These are phyloP conservation scores for Neocatenulostroma microsporum DNA, from an alignment of 2,329 filamentous ascomycete genomes.

Conservation along the genomic window DNA sequence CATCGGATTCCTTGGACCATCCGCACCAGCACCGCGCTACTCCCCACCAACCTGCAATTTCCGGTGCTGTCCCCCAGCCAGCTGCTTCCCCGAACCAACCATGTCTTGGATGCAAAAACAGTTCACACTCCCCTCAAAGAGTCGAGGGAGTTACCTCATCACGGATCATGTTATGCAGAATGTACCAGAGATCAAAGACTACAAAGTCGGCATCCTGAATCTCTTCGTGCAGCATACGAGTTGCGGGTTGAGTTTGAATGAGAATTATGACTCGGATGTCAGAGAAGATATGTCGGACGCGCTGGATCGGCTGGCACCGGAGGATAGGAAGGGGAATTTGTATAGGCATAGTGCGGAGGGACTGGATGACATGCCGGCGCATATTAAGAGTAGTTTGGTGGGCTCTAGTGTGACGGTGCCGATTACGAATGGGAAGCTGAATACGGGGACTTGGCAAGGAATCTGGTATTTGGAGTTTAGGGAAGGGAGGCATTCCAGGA, in stretches of 20 bases:
- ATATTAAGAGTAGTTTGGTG: constrained; percentile 85
- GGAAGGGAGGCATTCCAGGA: constrained; percentile 63
- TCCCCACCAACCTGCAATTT: constrained; percentile 18
- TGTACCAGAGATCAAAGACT: constrained; percentile 71
- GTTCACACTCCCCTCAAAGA: constrained; percentile 66
- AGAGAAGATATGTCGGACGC: constrained; percentile 82
- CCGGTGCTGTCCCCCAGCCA: constrained; percentile 28
- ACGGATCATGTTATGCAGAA: constrained; percentile 64
- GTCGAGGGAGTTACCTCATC: constrained; percentile 81
- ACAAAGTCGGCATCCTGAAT: constrained; percentile 79
- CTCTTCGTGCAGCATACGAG: constrained; percentile 94
- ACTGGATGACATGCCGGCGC: constrained; percentile 90
- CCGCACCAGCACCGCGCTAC: too few relatives aligned
- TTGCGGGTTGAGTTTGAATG: constrained; percentile 83
- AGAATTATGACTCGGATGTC: constrained; percentile 86
- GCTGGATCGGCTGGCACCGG: constrained; percentile 79
- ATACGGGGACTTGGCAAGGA: constrained; percentile 69
- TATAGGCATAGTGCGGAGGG: constrained; percentile 88
- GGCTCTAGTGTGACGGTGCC: constrained; percentile 87
- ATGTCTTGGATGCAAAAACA: constrained; percentile 76
- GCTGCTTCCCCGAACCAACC: constrained; percentile 16
- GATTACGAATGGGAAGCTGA: constrained; percentile 75
- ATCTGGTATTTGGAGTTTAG: constrained; percentile 96
- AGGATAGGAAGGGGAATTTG: constrained; percentile 57
- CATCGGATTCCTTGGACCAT: too few relatives aligned